These are phyloP conservation scores for Chlorella ohadii DNA, from an alignment of 139 green algal species.

Conservation along the genomic window DNA sequence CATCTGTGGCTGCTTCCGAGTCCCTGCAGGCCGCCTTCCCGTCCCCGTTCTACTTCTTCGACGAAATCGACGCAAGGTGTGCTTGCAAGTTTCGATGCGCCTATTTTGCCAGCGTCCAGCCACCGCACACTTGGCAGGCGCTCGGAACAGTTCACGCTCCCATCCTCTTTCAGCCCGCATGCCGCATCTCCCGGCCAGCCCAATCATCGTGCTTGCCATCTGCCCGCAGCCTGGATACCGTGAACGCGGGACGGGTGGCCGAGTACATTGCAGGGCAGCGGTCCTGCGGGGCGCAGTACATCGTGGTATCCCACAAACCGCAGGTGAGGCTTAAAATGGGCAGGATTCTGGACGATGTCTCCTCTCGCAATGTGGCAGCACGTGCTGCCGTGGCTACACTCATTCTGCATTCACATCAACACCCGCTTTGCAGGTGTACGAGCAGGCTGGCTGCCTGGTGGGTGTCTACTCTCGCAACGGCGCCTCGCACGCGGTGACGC, in stretches of 20 bases:
- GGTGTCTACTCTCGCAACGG: slow-evolving; percentile 59
- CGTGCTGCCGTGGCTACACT: no score
- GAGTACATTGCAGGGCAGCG: slow-evolving; percentile 58
- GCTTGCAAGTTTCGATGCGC: no score
- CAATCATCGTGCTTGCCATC: no score
- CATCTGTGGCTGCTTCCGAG: no score
- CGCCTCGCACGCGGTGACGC: slow-evolving; percentile 52
- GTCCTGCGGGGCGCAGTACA: slow-evolving; percentile 65
- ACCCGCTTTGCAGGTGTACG: slow-evolving; percentile 61
- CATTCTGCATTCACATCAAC: no score
- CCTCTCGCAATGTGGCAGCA: no score
- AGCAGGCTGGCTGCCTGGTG: slow-evolving; percentile 65
- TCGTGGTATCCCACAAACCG: slow-evolving; percentile 80
- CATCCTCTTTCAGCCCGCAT: no score
- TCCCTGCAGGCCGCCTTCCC: slow-evolving; percentile 73
- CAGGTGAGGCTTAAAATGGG: slow-evolving; percentile 66
- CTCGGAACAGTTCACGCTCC: no score
- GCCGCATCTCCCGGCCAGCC: no score
- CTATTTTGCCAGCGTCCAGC: no score
- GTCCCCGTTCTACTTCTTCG: slow-evolving; percentile 91
- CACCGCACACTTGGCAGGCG: no score
- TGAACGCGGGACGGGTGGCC: slow-evolving; percentile 57
- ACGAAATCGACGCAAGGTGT: slow-evolving; percentile 65
- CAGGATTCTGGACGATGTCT: no score
- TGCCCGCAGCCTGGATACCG: not conserved